Conservation (phyloP, 2,329 filamentous ascomycete genomes). For the Stagonosporopsis tanaceti region DNA sequence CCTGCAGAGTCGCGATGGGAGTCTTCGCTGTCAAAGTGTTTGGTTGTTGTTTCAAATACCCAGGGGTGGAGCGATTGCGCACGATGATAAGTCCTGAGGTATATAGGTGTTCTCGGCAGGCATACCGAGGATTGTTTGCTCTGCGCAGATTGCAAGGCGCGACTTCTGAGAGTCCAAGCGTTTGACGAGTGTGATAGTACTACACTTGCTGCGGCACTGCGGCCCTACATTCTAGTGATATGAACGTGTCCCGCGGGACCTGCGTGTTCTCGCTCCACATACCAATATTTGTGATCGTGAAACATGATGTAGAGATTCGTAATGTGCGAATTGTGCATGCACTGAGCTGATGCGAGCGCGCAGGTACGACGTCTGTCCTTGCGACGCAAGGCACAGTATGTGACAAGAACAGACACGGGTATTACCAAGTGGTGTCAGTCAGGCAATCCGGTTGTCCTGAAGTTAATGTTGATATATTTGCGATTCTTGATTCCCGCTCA, state of each 20-base stretch:
- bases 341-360: neutral
- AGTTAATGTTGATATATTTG: neutral
- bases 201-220: conserved; percentile 12
- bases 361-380: neutral
- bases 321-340: neutral
- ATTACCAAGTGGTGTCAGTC: neutral
- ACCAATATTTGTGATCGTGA: neutral
- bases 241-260: neutral
- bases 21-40: conserved; percentile 6
- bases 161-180: conserved; percentile 16
- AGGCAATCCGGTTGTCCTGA: neutral
- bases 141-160: conserved; percentile 16
- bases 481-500: neutral
- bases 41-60: conserved; percentile 8
- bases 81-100: conserved; percentile 17
- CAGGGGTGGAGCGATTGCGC: conserved; percentile 2
- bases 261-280: neutral
- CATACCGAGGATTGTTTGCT: conserved; percentile 7
- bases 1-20: neutral
- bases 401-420: neutral
- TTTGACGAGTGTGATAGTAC: conserved; percentile 15
- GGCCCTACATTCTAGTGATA: neutral
- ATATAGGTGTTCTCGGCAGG: conserved; percentile 17
- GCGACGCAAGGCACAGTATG: neutral
- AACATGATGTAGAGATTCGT: neutral